Conservation (phyloP, 2,329 filamentous ascomycete genomes). For the Fonsecaea multimorphosa region DNA sequence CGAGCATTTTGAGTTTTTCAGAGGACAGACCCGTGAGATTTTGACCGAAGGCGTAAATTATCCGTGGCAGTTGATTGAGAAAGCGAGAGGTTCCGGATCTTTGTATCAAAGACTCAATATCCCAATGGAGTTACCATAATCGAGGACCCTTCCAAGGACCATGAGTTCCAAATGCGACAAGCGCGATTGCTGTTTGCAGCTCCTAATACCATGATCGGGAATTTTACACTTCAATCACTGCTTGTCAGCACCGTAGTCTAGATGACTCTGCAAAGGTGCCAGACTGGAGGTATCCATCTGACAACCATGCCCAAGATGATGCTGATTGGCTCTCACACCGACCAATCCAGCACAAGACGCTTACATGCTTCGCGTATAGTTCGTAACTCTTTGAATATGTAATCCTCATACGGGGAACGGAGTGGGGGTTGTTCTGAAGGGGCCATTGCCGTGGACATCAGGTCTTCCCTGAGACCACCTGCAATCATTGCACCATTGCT, state of each 20-base stretch:
- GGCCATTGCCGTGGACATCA: not conserved
- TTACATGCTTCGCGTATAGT: not conserved
- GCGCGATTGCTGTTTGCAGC: not conserved
- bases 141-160: not conserved
- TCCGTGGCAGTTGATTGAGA: not conserved
- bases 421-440: not conserved
- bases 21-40: not conserved
- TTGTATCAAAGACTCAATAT: not conserved
- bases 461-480: not conserved
- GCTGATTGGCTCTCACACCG: not conserved
- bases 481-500: conserved; percentile 17
- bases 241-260: not conserved
- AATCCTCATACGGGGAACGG: not conserved
- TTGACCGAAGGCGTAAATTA: not conserved
- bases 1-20: not conserved
- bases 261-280: not conserved
- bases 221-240: not conserved
- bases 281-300: not conserved
- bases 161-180: not conserved
- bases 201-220: not conserved
- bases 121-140: not conserved
- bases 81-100: not conserved
- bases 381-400: not conserved
- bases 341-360: not conserved
- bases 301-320: not conserved